Evolutionary conservation across 2,329 filamentous ascomycete genomes (phyloP).

Genomic region (Gaeumannomyces tritici): DNA sequence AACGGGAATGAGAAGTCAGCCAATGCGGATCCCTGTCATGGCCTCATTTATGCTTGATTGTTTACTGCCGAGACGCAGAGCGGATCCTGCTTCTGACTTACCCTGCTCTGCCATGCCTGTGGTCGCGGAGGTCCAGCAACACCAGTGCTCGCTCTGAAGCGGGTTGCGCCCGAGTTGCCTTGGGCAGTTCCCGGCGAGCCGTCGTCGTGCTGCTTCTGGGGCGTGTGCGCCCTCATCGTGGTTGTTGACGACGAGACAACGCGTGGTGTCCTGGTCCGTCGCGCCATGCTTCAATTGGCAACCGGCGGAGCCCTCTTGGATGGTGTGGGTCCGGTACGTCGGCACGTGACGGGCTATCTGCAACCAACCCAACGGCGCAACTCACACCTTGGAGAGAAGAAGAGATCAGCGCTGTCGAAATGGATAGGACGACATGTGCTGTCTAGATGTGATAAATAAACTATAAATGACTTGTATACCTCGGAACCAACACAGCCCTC

Average conservation of each 20-base stretch:
- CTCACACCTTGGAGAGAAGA: too few relatives aligned
- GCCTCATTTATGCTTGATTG: background rate
- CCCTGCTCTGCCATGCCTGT: slow-evolving; percentile 17
- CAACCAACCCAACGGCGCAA: too few relatives aligned
- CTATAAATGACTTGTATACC: background rate
- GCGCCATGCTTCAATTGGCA: background rate
- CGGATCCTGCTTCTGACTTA: slow-evolving; percentile 9
- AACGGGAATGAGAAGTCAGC: background rate
- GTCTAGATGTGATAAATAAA: background rate
- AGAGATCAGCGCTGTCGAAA: too few relatives aligned
- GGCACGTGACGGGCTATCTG: background rate
- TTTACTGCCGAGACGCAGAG: background rate
- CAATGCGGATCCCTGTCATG: background rate
- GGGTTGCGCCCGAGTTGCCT: slow-evolving; percentile 13
- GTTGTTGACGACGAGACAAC: background rate
- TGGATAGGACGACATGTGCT: too few relatives aligned
- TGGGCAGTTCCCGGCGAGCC: slow-evolving; percentile 13
- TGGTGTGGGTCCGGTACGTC: background rate
- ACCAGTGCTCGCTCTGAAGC: slow-evolving; percentile 15
- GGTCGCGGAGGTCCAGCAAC: slow-evolving; percentile 15
- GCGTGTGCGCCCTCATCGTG: slow-evolving; percentile 12
- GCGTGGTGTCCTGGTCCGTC: background rate
- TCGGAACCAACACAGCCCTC: background rate
- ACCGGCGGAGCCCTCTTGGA: background rate
- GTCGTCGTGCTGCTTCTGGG: slow-evolving; percentile 14